Conservation (phyloP, 371 early-diverging fungal species). For the Coemansia sp. region DNA sequence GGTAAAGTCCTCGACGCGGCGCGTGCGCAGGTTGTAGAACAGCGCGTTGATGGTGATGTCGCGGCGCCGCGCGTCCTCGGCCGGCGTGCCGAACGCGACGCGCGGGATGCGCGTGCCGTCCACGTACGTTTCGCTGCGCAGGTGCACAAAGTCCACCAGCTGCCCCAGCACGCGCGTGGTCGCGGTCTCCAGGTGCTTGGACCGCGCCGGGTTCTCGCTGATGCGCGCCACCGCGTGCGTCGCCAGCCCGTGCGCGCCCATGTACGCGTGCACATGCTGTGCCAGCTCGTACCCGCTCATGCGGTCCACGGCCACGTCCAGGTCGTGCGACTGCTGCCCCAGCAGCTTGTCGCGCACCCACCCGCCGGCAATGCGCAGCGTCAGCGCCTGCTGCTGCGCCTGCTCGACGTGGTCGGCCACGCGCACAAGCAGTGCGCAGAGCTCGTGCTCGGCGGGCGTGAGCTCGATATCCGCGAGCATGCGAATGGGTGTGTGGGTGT, state of each 20-base stretch:
- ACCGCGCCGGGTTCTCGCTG: constrained; percentile 92
- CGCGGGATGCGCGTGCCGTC: constrained; percentile 84
- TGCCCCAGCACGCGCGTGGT: constrained; percentile 80
- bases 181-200: constrained; percentile 99
- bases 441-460: constrained; percentile 58
- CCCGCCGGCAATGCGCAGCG: constrained; percentile 94
- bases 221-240: constrained; percentile 76
- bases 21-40: constrained; percentile 95
- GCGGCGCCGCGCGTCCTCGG: constrained; percentile 95
- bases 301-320: constrained; percentile 95
- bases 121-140: constrained; percentile 91
- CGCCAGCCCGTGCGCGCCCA: constrained; percentile 57
- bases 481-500: neutral
- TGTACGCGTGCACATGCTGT: constrained; percentile 65
- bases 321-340: constrained; percentile 84
- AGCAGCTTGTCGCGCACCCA: constrained; percentile 99
- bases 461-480: constrained; percentile 38
- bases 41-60: constrained; percentile 99
- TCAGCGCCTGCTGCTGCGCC: constrained; percentile 59
- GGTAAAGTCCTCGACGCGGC: constrained; percentile 91
- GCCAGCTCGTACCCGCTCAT: constrained; percentile 98
- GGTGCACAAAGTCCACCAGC: constrained; percentile 94
- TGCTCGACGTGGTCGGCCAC: constrained; percentile 60
- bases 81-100: constrained; percentile 82
- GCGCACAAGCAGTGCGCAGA: constrained; percentile 63